Evolutionary conservation across 257 asterid species (phyloP).

Genomic region (Eustoma russellianum): DNA sequence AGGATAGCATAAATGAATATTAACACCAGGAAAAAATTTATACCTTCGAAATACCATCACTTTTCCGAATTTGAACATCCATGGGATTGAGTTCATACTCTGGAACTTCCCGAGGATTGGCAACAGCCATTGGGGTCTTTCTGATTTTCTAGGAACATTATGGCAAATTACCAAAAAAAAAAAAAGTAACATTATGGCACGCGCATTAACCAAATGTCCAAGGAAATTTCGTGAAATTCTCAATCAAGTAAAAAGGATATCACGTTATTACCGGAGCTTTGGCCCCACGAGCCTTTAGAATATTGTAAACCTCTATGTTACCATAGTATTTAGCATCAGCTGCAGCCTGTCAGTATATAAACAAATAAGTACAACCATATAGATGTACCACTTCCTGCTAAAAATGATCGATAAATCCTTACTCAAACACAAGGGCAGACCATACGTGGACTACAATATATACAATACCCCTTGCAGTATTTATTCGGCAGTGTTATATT

Average conservation of each 20-base stretch:
- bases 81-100: conserved; percentile 93
- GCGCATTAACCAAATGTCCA: conserved; percentile 16
- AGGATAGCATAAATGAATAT: too few species aligned
- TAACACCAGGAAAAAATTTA: conserved; percentile 9
- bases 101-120: conserved; percentile 97
- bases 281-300: conserved; percentile 94
- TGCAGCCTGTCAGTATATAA: conserved; percentile 57
- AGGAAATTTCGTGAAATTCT: conserved; percentile 7
- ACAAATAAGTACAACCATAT: too few species aligned
- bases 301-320: conserved; percentile 60
- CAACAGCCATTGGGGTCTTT: conserved; percentile 90
- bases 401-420: too few species aligned
- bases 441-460: too few species aligned
- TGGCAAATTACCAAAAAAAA: too few species aligned
- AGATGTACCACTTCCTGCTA: too few species aligned
- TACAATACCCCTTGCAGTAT: too few species aligned
- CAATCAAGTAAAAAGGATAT: neutral
- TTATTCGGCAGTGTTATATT: too few species aligned
- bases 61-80: conserved; percentile 82
- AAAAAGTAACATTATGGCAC: too few species aligned
- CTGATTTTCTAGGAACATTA: conserved; percentile 75
- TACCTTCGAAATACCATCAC: conserved; percentile 94
- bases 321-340: conserved; percentile 98
- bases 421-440: too few species aligned
- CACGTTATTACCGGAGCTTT: conserved; percentile 57